These are phyloP conservation scores for Teratosphaeria viscida DNA, from an alignment of 2,329 filamentous ascomycete species.

Conservation along the genomic window DNA sequence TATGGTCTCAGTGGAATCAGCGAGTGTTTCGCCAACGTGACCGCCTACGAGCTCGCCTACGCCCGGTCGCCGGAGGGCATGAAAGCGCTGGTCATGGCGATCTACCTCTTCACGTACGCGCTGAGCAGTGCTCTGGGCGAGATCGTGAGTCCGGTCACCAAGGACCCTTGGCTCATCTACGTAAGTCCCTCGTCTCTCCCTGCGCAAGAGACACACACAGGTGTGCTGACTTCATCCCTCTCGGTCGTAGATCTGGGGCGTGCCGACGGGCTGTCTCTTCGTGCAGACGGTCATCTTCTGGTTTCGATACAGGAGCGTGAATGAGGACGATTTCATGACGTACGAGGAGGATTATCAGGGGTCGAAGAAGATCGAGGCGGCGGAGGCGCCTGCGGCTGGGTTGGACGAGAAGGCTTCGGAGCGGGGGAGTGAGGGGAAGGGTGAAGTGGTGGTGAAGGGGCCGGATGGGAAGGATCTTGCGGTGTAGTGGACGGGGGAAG, in stretches of 20 bases:
- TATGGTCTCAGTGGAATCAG: neutral
- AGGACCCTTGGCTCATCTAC: constrained; percentile 40
- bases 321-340: constrained; percentile 38
- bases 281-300: constrained; percentile 41
- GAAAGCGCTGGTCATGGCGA: constrained; percentile 32
- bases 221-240: neutral
- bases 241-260: constrained; percentile 30
- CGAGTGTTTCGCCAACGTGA: constrained; percentile 22
- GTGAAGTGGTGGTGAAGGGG: neutral
- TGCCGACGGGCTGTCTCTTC: constrained; percentile 39
- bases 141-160: constrained; percentile 20
- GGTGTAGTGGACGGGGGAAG: neutral
- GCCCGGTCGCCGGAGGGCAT: constrained; percentile 33
- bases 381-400: neutral
- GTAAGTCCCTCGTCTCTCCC: neutral
- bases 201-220: neutral
- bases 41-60: constrained; percentile 37
- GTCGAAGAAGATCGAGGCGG: neutral
- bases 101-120: constrained; percentile 33
- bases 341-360: constrained; percentile 1
- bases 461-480: neutral
- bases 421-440: neutral
- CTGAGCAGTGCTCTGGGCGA: constrained; percentile 32
- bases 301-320: constrained; percentile 36
- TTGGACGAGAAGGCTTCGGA: neutral